Conservation (phyloP, 371 early-diverging fungal species). For the Massospora cicadina region DNA sequence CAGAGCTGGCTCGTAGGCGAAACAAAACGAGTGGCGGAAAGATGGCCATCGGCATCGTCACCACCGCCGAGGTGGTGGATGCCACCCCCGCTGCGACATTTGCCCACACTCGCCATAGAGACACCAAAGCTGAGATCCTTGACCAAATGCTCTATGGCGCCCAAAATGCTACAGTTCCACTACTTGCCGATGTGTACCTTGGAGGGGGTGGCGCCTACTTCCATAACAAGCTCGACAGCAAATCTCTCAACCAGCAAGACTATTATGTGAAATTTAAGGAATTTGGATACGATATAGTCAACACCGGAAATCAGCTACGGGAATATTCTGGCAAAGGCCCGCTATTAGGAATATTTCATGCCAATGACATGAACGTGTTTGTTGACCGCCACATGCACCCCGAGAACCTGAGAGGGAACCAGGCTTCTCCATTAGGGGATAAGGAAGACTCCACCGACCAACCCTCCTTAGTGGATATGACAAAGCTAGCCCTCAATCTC, state of each 20-base stretch:
- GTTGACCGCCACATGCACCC: conserved; percentile 42
- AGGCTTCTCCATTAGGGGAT: conserved; percentile 27
- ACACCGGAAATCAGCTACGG: conserved; percentile 27
- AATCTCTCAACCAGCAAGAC: conserved; percentile 31
- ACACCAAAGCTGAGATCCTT: conserved; percentile 30
- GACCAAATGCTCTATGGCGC: conserved; percentile 43
- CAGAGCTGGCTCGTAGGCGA: conserved; percentile 49
- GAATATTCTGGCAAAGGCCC: conserved; percentile 31
- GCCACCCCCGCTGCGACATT: conserved; percentile 56
- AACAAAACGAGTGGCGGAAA: conserved; percentile 29
- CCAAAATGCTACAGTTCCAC: conserved; percentile 23
- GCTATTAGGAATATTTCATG: conserved; percentile 52
- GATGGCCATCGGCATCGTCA: conserved; percentile 45
- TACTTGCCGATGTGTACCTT: conserved; percentile 46
- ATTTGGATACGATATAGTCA: conserved; percentile 37
- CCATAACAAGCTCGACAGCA: conserved; percentile 17
- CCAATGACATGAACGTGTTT: conserved; percentile 43
- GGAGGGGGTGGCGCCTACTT: conserved; percentile 46
- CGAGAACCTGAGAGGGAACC: conserved; percentile 28
- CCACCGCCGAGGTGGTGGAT: conserved; percentile 48
- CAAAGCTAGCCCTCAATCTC: conserved; percentile 36
- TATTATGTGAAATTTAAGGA: conserved; percentile 31
- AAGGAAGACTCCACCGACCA: conserved; percentile 35
- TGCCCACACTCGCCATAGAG: conserved; percentile 39
- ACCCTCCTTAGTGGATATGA: conserved; percentile 50